phyloP scores from a whole-genome alignment of 1,284 basidiomycete genomes.

The Austroboletus novae-zelandiae region DNA sequence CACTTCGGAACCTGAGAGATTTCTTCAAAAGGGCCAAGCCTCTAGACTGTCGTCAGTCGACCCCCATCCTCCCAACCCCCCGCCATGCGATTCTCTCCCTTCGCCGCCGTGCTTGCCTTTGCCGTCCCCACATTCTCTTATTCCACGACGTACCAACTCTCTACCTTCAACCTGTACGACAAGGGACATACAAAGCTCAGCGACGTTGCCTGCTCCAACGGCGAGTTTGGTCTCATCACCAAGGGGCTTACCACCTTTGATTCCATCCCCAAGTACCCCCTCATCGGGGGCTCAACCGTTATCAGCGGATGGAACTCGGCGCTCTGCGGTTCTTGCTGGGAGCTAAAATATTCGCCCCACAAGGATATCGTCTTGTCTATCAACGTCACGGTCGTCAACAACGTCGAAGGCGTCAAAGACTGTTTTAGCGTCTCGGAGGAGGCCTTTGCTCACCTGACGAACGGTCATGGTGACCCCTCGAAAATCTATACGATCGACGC shows the following conservation, averaged over 20 bases:
- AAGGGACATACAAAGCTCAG: constrained; percentile 29
- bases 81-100: constrained; percentile 14
- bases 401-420: not conserved
- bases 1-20: too few species aligned
- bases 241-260: constrained; percentile 42
- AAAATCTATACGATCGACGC: too few species aligned
- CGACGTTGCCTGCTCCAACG: constrained; percentile 49
- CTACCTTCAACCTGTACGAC: constrained; percentile 38
- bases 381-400: constrained; percentile 19
- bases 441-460: too few species aligned
- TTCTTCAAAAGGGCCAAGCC: not conserved
- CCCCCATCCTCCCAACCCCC: not conserved
- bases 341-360: constrained; percentile 31
- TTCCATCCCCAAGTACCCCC: constrained; percentile 48
- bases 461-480: too few species aligned
- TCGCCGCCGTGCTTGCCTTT: constrained; percentile 4
- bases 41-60: not conserved
- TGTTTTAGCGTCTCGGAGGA: too few species aligned
- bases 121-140: constrained; percentile 3
- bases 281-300: constrained; percentile 44
- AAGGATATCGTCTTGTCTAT: constrained; percentile 19
- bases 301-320: constrained; percentile 27
- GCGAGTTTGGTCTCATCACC: constrained; percentile 37
- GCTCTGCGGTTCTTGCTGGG: constrained; percentile 28
- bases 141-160: constrained; percentile 13